Evolutionary conservation across 306 rosid genomes (phyloP).

Genomic region (Coriaria nepalensis): DNA sequence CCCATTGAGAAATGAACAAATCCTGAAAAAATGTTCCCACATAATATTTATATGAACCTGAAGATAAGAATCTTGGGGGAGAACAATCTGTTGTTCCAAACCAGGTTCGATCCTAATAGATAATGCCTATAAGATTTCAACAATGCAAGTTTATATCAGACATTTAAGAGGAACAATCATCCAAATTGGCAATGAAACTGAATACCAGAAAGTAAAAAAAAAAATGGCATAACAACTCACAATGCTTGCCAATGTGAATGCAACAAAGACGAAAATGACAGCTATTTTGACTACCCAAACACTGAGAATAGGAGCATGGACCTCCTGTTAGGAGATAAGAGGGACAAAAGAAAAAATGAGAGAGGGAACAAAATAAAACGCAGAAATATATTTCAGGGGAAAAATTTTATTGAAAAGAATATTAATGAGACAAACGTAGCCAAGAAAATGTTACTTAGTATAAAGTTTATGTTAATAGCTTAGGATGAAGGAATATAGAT

Average conservation of each 20-base stretch:
- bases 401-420: too few species aligned
- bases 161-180: conserved; percentile 10
- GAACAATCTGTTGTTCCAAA: conserved; percentile 89
- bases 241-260: conserved; percentile 77
- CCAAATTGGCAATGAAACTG: conserved; percentile 15
- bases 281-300: conserved; percentile 75
- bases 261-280: conserved; percentile 62
- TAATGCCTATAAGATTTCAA: conserved; percentile 44
- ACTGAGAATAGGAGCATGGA: conserved; percentile 90
- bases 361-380: neutral
- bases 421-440: too few species aligned
- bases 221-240: too few species aligned
- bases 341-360: conserved; percentile 11
- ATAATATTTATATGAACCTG: conserved; percentile 37
- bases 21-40: neutral
- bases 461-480: too few species aligned
- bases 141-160: conserved; percentile 6
- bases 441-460: too few species aligned
- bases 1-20: conserved; percentile 6
- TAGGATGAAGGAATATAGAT: too few species aligned
- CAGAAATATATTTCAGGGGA: too few species aligned
- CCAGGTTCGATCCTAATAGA: conserved; percentile 93
- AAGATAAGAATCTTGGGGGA: conserved; percentile 89
- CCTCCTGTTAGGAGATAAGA: conserved; percentile 54
- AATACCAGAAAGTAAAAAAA: too few species aligned